phyloP scores from a whole-genome alignment of 2,329 filamentous ascomycete species.

The Claviceps monticola region DNA sequence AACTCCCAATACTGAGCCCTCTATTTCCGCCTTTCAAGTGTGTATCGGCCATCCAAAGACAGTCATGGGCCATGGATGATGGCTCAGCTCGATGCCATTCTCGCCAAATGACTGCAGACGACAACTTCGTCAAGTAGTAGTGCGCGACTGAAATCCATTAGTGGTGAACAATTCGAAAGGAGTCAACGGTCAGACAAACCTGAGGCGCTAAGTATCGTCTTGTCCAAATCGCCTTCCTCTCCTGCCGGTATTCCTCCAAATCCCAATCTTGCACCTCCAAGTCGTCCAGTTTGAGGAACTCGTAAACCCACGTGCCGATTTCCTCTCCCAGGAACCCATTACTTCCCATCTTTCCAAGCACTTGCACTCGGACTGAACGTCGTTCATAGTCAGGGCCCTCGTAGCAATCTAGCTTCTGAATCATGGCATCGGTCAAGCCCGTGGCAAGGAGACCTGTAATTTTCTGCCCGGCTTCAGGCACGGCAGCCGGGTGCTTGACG shows the following conservation, averaged over 20 bases:
- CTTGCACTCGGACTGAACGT: constrained; percentile 37
- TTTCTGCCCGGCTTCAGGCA: constrained; percentile 36
- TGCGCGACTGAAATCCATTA: constrained; percentile 6
- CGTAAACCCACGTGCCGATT: constrained; percentile 47
- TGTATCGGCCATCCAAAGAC: too few species aligned
- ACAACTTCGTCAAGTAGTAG: too few species aligned
- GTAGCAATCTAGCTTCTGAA: constrained; percentile 64
- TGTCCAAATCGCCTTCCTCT: constrained; percentile 50
- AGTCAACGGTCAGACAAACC: constrained; percentile 17
- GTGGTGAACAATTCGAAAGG: background rate
- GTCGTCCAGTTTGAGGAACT: constrained; percentile 36
- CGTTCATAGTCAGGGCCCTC: constrained; percentile 65
- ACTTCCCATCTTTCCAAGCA: constrained; percentile 28
- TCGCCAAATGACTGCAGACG: constrained; percentile 1
- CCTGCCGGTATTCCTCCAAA: constrained; percentile 64
- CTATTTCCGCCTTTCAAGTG: too few species aligned
- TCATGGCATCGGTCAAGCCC: constrained; percentile 64
- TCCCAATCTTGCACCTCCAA: constrained; percentile 77
- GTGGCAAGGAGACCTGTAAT: constrained; percentile 67
- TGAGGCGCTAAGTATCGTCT: constrained; percentile 31
- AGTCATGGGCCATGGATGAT: too few species aligned
- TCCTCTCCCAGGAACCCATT: constrained; percentile 27
- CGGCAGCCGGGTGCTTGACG: constrained; percentile 73
- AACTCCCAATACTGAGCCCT: too few species aligned
- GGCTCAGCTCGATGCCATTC: constrained; percentile 5